Evolutionary conservation across 768 basidiomycete species (phyloP), one percentile per base, ranked within the genome.

Genomic region (Pleurotus eryngii): DNA sequence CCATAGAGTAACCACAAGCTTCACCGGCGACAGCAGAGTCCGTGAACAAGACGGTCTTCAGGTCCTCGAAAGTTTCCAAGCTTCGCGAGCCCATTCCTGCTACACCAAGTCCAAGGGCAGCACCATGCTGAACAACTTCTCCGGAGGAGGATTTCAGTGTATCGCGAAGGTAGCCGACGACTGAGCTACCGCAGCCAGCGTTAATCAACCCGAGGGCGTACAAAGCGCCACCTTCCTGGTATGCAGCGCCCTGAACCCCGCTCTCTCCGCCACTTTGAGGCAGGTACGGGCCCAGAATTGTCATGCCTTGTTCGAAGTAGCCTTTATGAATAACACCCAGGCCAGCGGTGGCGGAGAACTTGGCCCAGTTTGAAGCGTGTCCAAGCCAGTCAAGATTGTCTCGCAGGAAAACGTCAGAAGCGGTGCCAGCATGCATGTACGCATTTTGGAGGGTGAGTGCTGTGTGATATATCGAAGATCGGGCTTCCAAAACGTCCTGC

Each of bases 251-350:
- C 43, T 81, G 81, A 8, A 91, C 80, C 57, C 82, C 84, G 65
- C 87, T 91, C 64, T 92, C 91, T 8, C 83, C 85, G 49, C 84
- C 86, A 49, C 74, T 79, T 62, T 84, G 82, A 51, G 97, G 97
- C 35, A 98, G 86, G 72, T 98, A 98, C 0, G 97, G 97, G 3
- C 89, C 87, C 22, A 99, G 84, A 54, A 98, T 92, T 46, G 84
- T 85, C 83, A 90, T 88, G 49, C 95, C 95, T 70, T 96, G 89
- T 65, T 94, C 86, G 65, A 93, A 91, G 70, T 95, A 95, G 43
- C 97, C 97, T 67, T 96, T 95, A 76, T 98, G 94, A 61, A 99
- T 98, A 56, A 98, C 92, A 60, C 97, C 97, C 20, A 99, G 84
- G 7, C 92, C 95, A 17, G 97, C 95, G 11, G 97, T 98, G 5